A percentile compares a stretch with the other conserved stretches of the same genome.
Evolutionary conservation across 129 eudicot genomes (phyloP).

Genomic region (Oenanthe sinensis): DNA sequence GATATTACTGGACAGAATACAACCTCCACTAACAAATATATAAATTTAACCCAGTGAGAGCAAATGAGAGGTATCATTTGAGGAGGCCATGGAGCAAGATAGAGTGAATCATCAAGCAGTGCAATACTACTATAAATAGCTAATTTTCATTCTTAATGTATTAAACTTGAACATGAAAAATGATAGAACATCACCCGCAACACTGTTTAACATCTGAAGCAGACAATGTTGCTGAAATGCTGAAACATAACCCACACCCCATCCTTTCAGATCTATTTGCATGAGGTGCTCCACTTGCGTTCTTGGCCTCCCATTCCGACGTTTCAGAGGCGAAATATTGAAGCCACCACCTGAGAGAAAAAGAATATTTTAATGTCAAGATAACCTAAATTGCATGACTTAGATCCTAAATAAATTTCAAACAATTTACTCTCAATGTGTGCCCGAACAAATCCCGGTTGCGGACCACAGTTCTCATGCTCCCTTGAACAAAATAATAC

Average conservation of each 20-base stretch:
- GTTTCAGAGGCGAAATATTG: conserved; percentile 86
- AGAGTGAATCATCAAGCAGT: conserved; percentile 5
- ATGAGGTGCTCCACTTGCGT: conserved; percentile 94
- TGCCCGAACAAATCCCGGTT: conserved; percentile 96
- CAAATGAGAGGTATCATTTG: not conserved
- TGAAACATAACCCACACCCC: conserved; percentile 90
- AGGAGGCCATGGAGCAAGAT: not conserved
- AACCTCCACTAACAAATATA: not conserved
- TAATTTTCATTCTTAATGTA: not conserved
- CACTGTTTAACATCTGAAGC: conserved; percentile 93
- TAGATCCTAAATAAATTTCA: conserved; percentile 6
- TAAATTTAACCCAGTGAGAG: not conserved
- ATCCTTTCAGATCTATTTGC: conserved; percentile 96
- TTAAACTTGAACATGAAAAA: conserved; percentile 7
- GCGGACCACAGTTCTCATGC: conserved; percentile 93
- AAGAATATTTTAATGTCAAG: conserved; percentile 1
- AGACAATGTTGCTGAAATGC: conserved; percentile 95
- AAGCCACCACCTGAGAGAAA: conserved; percentile 78
- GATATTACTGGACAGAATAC: not conserved
- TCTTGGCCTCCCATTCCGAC: conserved; percentile 89
- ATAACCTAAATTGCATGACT: conserved; percentile 13
- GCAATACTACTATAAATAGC: conserved; percentile 1
- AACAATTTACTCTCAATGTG: conserved; percentile 81
- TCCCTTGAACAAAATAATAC: conserved; percentile 92
- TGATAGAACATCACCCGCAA: conserved; percentile 66